Evolutionary conservation across 2,329 filamentous ascomycete species (phyloP).

Genomic region (Phoma sp.): DNA sequence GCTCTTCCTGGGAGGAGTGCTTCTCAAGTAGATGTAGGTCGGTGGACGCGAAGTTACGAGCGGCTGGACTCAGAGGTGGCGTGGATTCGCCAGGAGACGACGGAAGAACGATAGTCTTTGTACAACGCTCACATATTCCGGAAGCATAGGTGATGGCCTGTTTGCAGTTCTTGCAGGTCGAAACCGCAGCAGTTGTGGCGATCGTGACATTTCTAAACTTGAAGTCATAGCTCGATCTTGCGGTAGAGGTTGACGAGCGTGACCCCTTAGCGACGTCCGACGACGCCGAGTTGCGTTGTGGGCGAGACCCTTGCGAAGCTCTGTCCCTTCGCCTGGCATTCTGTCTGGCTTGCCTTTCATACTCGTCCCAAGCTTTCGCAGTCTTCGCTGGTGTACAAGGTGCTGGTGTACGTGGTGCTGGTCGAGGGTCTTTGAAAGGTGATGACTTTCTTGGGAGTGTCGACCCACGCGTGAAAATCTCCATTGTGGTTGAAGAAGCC

Average conservation of each 20-base stretch:
- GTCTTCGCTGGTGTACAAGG: conserved; percentile 37
- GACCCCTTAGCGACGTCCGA: conserved; percentile 24
- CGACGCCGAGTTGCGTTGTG: conserved; percentile 28
- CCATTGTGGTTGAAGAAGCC: conserved; percentile 23
- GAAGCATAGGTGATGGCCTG: conserved; percentile 33
- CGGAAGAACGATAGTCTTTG: conserved; percentile 34
- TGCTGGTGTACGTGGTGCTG: conserved; percentile 36
- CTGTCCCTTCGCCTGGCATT: conserved; percentile 38
- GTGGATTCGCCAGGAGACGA: conserved; percentile 29
- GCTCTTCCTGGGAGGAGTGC: conserved; percentile 22
- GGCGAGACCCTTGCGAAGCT: conserved; percentile 18
- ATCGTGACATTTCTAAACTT: conserved; percentile 23
- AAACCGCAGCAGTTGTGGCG: conserved; percentile 27
- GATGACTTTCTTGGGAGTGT: conserved; percentile 33
- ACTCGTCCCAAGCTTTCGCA: conserved; percentile 44
- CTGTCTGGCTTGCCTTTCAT: conserved; percentile 40
- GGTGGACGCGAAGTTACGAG: conserved; percentile 31
- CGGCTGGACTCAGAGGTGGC: conserved; percentile 32
- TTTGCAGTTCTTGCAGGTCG: conserved; percentile 41
- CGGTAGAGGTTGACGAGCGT: conserved; percentile 13
- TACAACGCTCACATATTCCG: conserved; percentile 41
- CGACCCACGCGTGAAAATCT: conserved; percentile 28
- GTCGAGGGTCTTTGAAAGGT: conserved; percentile 35
- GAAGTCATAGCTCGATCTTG: conserved; percentile 36
- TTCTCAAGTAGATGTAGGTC: conserved; percentile 30